Evolutionary conservation across 2,329 filamentous ascomycete genomes (phyloP).

Genomic region (Huntiella bhutanensis): DNA sequence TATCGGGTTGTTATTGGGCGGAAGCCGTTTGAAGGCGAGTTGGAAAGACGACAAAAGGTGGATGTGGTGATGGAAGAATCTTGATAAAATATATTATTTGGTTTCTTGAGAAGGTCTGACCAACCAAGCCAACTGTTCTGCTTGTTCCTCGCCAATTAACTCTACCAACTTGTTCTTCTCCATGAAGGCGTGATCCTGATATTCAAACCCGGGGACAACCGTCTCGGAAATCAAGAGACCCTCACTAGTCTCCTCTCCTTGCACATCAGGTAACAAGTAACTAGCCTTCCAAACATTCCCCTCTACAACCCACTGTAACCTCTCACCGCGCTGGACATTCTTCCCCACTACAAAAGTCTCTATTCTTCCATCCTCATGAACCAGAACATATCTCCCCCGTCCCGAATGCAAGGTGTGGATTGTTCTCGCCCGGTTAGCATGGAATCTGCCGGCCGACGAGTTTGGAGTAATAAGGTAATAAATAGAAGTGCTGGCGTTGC

Average conservation of each 20-base stretch:
- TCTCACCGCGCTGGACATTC: constrained; percentile 38
- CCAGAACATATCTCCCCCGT: constrained; percentile 42
- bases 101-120: constrained; percentile 16
- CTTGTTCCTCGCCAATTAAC: constrained; percentile 32
- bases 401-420: constrained; percentile 48
- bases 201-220: constrained; percentile 50
- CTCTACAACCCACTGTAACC: constrained; percentile 48
- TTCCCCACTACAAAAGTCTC: constrained; percentile 43
- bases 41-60: neutral
- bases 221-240: constrained; percentile 49
- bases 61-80: constrained; percentile 1
- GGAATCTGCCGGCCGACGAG: constrained; percentile 38
- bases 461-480: constrained; percentile 43
- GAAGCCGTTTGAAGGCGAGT: constrained; percentile 22
- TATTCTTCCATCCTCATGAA: constrained; percentile 35
- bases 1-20: constrained; percentile 32
- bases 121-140: constrained; percentile 28
- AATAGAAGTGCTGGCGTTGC: constrained; percentile 41
- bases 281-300: constrained; percentile 49
- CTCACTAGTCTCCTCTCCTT: constrained; percentile 21
- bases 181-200: constrained; percentile 48
- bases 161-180: constrained; percentile 27
- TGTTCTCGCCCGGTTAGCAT: constrained; percentile 41
- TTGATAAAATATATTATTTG: neutral
- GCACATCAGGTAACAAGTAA: constrained; percentile 30